Evolutionary conservation across 208 protist genomes (phyloP).

Genomic region (Wallacemonas sp.): DNA sequence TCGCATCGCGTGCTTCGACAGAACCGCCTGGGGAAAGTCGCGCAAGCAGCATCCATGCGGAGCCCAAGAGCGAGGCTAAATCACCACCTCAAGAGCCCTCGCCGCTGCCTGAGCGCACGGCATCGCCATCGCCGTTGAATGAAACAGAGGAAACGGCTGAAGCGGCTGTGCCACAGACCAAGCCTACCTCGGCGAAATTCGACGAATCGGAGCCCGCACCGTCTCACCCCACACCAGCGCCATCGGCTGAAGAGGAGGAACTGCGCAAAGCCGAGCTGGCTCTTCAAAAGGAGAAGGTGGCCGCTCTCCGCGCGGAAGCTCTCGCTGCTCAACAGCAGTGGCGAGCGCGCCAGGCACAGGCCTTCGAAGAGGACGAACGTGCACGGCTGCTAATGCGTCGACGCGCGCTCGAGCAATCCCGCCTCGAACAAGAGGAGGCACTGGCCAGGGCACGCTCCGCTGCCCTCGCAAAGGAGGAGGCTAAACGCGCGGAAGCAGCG

Average conservation of each 20-base stretch:
- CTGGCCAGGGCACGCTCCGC: conserved; percentile 4
- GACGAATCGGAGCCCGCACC: no score
- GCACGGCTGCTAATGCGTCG: conserved; percentile 28
- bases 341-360: conserved; percentile 10
- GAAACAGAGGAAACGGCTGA: conserved; percentile 22
- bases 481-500: conserved; percentile 8
- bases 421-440: conserved; percentile 22
- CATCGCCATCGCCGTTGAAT: no score
- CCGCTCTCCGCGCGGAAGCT: conserved; percentile 8
- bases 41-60: no score
- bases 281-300: background rate
- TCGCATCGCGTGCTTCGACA: background rate
- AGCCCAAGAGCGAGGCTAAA: no score
- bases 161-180: background rate
- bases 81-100: no score
- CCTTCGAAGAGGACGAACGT: conserved; percentile 33
- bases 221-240: conserved; percentile 19
- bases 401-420: conserved; percentile 24
- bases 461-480: conserved; percentile 3
- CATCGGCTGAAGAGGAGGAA: conserved; percentile 31
- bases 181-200: no score
- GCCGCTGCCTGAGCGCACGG: no score
- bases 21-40: conserved; percentile 8
- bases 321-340: conserved; percentile 5
- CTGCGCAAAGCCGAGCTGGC: background rate